Evolutionary conservation across 2,329 filamentous ascomycete genomes (phyloP).

Genomic region (Ascochyta fabae): DNA sequence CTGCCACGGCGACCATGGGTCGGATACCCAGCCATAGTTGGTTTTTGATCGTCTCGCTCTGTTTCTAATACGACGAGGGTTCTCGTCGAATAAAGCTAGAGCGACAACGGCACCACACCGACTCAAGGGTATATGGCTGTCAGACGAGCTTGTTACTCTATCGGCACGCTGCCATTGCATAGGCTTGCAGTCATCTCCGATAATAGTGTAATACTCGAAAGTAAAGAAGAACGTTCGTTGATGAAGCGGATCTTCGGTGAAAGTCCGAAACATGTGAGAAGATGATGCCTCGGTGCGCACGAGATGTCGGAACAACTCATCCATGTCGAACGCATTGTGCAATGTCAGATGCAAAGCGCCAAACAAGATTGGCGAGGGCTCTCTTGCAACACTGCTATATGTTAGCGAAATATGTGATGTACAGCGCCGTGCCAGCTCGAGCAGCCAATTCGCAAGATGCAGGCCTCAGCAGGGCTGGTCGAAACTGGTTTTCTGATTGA

Average conservation of each 20-base stretch:
- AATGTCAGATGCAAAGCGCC: conserved; percentile 66
- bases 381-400: conserved; percentile 57
- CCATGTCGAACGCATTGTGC: conserved; percentile 66
- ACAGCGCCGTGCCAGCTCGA: not conserved
- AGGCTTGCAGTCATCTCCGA: conserved; percentile 62
- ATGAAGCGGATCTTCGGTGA: conserved; percentile 52
- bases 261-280: conserved; percentile 61
- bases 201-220: conserved; percentile 70
- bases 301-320: conserved; percentile 64
- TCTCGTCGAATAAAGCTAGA: conserved; percentile 61
- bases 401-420: not conserved
- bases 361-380: conserved; percentile 66
- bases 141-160: conserved; percentile 48
- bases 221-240: conserved; percentile 67
- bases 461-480: too few relatives aligned
- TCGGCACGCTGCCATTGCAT: conserved; percentile 67
- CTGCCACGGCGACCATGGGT: conserved; percentile 67
- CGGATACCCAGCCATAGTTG: conserved; percentile 61
- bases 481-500: too few relatives aligned
- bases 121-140: conserved; percentile 64
- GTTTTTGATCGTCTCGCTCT: conserved; percentile 55
- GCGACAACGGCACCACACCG: conserved; percentile 67
- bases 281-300: conserved; percentile 55
- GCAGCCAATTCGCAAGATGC: too few relatives aligned
- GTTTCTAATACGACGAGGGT: conserved; percentile 58